Conservation (phyloP, 2,329 filamentous ascomycete species). For the Ascocoryne sarcoides region DNA sequence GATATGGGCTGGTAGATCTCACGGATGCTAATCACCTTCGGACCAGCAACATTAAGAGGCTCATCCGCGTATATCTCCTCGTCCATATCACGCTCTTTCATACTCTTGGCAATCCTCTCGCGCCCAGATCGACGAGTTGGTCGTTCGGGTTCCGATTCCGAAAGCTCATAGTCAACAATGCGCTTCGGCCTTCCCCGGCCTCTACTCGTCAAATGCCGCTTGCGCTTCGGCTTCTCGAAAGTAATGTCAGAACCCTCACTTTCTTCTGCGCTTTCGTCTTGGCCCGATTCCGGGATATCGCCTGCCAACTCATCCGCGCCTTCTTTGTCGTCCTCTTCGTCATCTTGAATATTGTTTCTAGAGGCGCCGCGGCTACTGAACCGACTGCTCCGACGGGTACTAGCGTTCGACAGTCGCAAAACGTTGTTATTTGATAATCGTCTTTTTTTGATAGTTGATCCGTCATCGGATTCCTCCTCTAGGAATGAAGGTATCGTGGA, state of each 20-base stretch:
- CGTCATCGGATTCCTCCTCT: constrained; percentile 14
- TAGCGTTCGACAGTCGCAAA: constrained; percentile 10
- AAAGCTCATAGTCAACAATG: too few relatives aligned
- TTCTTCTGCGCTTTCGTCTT: constrained; percentile 10
- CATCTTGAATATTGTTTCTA: not conserved
- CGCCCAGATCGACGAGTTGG: constrained; percentile 29
- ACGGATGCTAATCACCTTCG: constrained; percentile 55
- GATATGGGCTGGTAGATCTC: constrained; percentile 63
- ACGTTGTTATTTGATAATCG: constrained; percentile 16
- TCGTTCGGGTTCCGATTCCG: constrained; percentile 9
- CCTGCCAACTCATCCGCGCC: constrained; percentile 18
- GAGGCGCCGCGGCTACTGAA: constrained; percentile 4
- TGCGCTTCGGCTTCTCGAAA: constrained; percentile 36
- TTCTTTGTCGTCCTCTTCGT: constrained; percentile 10
- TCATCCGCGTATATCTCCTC: constrained; percentile 42
- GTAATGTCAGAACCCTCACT: constrained; percentile 41
- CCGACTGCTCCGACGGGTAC: constrained; percentile 14
- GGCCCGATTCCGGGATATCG: constrained; percentile 1
- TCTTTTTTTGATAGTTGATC: constrained; percentile 16
- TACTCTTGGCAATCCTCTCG: constrained; percentile 29
- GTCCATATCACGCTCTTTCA: constrained; percentile 42
- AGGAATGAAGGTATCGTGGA: constrained; percentile 10
- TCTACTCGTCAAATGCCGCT: too few relatives aligned
- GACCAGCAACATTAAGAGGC: constrained; percentile 32
- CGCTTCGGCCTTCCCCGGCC: too few relatives aligned